phyloP scores from a whole-genome alignment of 129 eudicot species.

The Apium graveolens region DNA sequence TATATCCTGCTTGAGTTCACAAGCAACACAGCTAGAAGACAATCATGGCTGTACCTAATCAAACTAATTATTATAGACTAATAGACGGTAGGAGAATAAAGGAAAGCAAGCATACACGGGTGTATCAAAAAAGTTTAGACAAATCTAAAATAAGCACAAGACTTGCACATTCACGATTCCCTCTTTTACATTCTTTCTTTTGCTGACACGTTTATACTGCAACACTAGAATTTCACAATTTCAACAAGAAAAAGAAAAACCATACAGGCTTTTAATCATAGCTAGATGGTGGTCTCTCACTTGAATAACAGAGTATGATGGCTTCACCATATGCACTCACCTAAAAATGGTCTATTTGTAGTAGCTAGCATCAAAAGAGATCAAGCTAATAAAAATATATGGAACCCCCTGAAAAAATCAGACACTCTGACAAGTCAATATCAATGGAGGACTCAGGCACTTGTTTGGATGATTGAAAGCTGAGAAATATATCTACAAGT shows the following conservation, averaged over 20 bases:
- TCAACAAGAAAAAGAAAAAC: slow-evolving; percentile 11
- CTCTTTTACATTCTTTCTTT: slow-evolving; percentile 8
- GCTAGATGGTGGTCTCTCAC: slow-evolving; percentile 16
- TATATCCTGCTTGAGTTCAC: no score
- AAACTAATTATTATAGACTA: no score
- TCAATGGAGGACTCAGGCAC: slow-evolving; percentile 14
- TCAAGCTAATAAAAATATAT: slow-evolving; percentile 17
- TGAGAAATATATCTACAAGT: not conserved
- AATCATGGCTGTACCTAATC: no score
- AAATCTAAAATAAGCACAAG: not conserved
- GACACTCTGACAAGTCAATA: slow-evolving; percentile 19
- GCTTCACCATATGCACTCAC: slow-evolving; percentile 13
- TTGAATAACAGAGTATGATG: slow-evolving; percentile 15
- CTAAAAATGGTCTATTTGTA: slow-evolving; percentile 18
- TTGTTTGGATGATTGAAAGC: slow-evolving; percentile 14
- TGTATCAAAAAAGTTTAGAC: not conserved
- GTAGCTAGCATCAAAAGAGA: slow-evolving; percentile 22
- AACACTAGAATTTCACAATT: slow-evolving; percentile 10
- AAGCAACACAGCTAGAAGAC: no score
- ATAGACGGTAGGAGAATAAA: no score
- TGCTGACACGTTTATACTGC: slow-evolving; percentile 12
- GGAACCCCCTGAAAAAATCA: slow-evolving; percentile 28
- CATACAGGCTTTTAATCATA: slow-evolving; percentile 14
- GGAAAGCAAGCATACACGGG: not conserved
- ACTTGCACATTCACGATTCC: slow-evolving; percentile 1